These are phyloP conservation scores for Cercophora samala DNA, from an alignment of 495 filamentous ascomycete genomes.

Conservation along the genomic window DNA sequence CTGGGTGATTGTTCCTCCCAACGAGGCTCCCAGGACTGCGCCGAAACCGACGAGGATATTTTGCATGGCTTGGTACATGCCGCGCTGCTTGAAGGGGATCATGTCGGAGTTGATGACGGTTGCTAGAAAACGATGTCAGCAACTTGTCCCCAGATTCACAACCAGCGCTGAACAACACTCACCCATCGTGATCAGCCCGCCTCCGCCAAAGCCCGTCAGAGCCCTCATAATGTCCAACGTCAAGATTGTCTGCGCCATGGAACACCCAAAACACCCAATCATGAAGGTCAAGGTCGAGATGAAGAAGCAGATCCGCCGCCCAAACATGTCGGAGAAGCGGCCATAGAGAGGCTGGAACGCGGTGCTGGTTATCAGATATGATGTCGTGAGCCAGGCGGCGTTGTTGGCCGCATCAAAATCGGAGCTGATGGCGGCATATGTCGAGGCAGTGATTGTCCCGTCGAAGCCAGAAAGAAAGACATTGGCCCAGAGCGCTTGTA, in stretches of 20 bases:
- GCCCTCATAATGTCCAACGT: conserved; percentile 45
- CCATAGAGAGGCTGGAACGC: conserved; percentile 55
- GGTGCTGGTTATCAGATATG: conserved; percentile 69
- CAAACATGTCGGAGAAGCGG: conserved; percentile 53
- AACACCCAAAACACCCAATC: conserved; percentile 48
- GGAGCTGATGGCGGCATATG: conserved; percentile 62
- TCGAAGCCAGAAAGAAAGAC: conserved; percentile 65
- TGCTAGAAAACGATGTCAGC: conserved; percentile 37
- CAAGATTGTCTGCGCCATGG: conserved; percentile 41
- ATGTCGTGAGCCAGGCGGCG: conserved; percentile 67
- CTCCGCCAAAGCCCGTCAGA: conserved; percentile 56
- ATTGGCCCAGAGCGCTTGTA: conserved; percentile 58
- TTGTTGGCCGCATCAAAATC: conserved; percentile 52
- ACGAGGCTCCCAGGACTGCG: conserved; percentile 45
- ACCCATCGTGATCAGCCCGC: conserved; percentile 62
- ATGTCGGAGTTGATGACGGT: conserved; percentile 66
- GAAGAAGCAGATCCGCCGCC: conserved; percentile 51
- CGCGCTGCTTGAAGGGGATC: conserved; percentile 58
- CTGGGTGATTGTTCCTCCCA: conserved; percentile 51
- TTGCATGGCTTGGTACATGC: conserved; percentile 64
- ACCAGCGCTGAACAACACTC: conserved; percentile 15
- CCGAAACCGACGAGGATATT: conserved; percentile 60
- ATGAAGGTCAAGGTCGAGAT: conserved; percentile 48
- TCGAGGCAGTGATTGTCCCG: conserved; percentile 62
- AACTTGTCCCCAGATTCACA: background rate